Evolutionary conservation across 352 stramenopile species (phyloP), one percentile per base, ranked within the genome.

Genomic region (Phytophthora brassicae): DNA sequence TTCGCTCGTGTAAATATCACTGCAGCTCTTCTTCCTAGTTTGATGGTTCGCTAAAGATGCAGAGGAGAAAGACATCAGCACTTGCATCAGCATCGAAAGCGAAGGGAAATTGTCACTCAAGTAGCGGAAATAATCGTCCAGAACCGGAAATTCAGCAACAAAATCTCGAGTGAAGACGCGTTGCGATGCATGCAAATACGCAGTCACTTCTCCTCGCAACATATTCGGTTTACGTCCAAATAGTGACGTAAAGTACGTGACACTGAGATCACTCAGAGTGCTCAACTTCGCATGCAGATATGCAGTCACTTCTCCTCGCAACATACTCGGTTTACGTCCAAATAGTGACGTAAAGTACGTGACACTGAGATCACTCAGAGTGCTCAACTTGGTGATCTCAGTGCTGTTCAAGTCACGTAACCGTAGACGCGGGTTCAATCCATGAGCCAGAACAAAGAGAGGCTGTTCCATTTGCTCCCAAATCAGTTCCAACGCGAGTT

Each of bases 121-220:
- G 45, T 90, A 90, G 14, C 75, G 66, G 17, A 81, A 88, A 49
- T 90, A 90, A 66, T 89, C 75, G 33, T 86, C 74, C 7, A 87
- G 49, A 11, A 76, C 65, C 13, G 68, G 64, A 51, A 92, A 92
- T 42, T 92, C 80, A 24, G 57, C 54, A 22, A 89, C 66, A 47
- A 88, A 80, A 17, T 68, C 57, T 6, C 68, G 69, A 2, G 64
- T 58, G 43, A 89, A 92, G 14, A 75, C 68, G 6, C 64, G 50
- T 46, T 87, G 73, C 11, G 79, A 88, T 29, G 54, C 64, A 49
- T 90, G 77, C n/a, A 89, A 43, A 44, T 82, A 92, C 33, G 84
- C 81, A 2, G 80, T 89, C 55, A 90, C 66, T 58, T 90, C 79
- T 24, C 77, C 79, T 36, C 77, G 77, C 47, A 90, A 41, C 16